Evolutionary conservation across 768 basidiomycete species (phyloP), one percentile per base, ranked within the genome.

Genomic region (Glaciozyma martinii): DNA sequence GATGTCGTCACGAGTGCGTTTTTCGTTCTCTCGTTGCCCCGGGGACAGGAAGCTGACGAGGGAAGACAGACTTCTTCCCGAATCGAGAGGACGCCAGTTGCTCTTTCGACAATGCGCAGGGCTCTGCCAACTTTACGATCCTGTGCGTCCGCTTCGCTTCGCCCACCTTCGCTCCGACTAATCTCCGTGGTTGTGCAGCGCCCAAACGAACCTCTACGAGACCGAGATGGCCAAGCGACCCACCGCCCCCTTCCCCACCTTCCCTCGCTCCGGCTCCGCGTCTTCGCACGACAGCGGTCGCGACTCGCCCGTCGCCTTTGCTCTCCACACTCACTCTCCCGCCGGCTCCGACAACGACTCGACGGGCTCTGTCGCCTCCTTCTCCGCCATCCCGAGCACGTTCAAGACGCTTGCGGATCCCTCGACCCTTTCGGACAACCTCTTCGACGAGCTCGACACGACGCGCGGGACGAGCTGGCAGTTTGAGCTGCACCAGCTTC

Each of bases 401-500:
- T 73, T 67, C 72, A 71, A 73, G 62, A 56, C 59, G 16, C 61
- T 71, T 43, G 33, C 52, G 8, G 37, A 61, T 12, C 30, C 63
- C 5, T 44, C 50, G 30, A 44, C 44, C 8, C 44, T 42, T 2
- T 67, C 65, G 19, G 74, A 79, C 67, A 84, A 88, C 68, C 75
- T 90, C 23, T 90, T 90, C 66, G 84, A 83, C 47, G 88, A 89
- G 74, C 80, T 92, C 19, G 84, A 87, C 50, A 80, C 82, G 0
- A 76, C 77, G 19, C 78, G 86, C 7, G 85, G 83, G 16, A 86
- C 86, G 40, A 90, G 88, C 69, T 95, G 92, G 91, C 91, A 94
- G 78, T 94, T 67, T 32, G 71, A 71, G 67, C 62, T 71, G 50
- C 71, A 73, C 32, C 66, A 71, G 62, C 69, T 69, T 59, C 54